phyloP scores from a whole-genome alignment of 140 eudicot genomes.

The Senecio squalidus region DNA sequence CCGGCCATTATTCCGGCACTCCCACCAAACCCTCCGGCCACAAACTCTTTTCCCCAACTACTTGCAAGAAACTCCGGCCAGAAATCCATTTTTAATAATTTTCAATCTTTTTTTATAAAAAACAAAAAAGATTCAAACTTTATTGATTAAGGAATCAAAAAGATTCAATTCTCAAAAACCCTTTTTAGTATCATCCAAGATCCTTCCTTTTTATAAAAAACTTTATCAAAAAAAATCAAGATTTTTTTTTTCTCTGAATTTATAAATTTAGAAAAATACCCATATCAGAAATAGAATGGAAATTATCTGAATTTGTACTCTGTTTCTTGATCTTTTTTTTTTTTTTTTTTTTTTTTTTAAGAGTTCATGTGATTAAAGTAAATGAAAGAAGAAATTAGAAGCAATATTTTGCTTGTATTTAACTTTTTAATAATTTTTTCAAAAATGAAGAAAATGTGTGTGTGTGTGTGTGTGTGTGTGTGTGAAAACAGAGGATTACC shows the following conservation, averaged over 20 bases:
- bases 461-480: neutral
- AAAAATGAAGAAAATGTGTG: neutral
- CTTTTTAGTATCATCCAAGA: slow-evolving; percentile 29
- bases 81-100: slow-evolving; percentile 51
- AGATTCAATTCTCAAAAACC: slow-evolving; percentile 11
- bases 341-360: neutral
- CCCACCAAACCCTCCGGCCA: slow-evolving; percentile 96
- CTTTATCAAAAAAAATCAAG: slow-evolving; percentile 5
- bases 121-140: neutral
- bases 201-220: slow-evolving; percentile 12
- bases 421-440: neutral
- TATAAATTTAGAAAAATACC: slow-evolving; percentile 13
- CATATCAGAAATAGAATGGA: slow-evolving; percentile 12
- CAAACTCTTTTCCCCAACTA: slow-evolving; percentile 93
- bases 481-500: slow-evolving; percentile 11
- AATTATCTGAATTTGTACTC: too few species aligned
- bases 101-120: neutral
- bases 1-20: slow-evolving; percentile 80
- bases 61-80: slow-evolving; percentile 95
- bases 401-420: neutral
- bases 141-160: neutral
- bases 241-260: slow-evolving; percentile 4
- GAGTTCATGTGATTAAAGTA: slow-evolving; percentile 21
- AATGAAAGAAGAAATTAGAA: slow-evolving; percentile 3
- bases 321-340: too few species aligned